Evolutionary conservation across 768 basidiomycete genomes (phyloP).

Genomic region (Lactifluus pinguis): DNA sequence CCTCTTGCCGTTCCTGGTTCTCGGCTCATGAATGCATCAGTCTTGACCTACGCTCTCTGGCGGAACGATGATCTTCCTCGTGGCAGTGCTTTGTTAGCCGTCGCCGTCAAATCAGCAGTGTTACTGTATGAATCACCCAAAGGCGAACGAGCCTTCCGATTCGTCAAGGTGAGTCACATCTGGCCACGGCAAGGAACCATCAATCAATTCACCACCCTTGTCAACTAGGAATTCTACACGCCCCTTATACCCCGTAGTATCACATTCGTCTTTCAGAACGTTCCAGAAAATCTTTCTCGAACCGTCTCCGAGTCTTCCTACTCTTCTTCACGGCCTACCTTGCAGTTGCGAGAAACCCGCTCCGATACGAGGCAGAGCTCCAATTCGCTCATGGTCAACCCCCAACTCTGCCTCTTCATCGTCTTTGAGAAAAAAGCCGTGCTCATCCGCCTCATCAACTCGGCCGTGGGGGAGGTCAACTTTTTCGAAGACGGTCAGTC

Average conservation of each 20-base stretch:
- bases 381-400: conserved; percentile 37
- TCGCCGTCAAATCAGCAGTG: conserved; percentile 66
- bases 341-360: conserved; percentile 4
- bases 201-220: neutral
- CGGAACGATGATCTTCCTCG: conserved; percentile 43
- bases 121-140: conserved; percentile 74
- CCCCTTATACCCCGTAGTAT: conserved; percentile 60
- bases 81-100: conserved; percentile 51
- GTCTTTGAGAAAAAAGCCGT: conserved; percentile 83
- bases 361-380: conserved; percentile 1
- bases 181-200: neutral
- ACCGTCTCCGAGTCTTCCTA: conserved; percentile 32
- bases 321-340: conserved; percentile 21
- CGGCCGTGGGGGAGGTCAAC: conserved; percentile 72
- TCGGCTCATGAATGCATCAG: conserved; percentile 46
- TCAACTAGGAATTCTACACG: conserved; percentile 69
- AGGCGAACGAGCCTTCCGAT: conserved; percentile 75
- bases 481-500: conserved; percentile 34
- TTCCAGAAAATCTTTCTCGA: conserved; percentile 40
- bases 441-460: conserved; percentile 72
- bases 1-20: conserved; percentile 65
- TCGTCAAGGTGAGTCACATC: conserved; percentile 52
- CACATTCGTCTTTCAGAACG: conserved; percentile 61
- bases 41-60: conserved; percentile 64
- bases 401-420: conserved; percentile 72